phyloP scores from a whole-genome alignment of 176 grass and related monocot genomes.

The Otatea glauca region DNA sequence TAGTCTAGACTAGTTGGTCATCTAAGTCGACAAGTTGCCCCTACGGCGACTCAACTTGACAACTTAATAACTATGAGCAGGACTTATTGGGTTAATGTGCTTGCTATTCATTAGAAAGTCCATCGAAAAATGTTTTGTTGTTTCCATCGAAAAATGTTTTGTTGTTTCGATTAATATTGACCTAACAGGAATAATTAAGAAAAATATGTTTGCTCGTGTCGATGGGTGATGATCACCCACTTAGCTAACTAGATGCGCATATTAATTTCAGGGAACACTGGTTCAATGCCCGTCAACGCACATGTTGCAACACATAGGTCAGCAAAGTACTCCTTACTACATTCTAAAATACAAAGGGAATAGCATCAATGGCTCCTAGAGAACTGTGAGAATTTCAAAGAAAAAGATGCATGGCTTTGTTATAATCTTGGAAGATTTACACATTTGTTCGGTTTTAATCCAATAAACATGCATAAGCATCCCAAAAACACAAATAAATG shows the following conservation, averaged over 20 bases:
- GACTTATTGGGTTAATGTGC: not conserved
- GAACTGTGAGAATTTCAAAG: not conserved
- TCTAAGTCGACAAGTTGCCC: no score
- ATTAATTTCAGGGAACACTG: slow-evolving; percentile 9
- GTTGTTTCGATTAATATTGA: not conserved
- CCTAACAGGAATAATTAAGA: slow-evolving; percentile 32
- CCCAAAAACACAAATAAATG: not conserved
- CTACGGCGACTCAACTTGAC: no score
- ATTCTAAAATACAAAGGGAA: not conserved
- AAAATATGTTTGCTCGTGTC: not conserved
- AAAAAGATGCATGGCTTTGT: slow-evolving; percentile 5
- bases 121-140: not conserved
- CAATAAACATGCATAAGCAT: slow-evolving; percentile 14
- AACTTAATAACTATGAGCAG: no score
- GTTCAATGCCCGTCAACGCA: not conserved
- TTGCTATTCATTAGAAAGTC: slow-evolving; percentile 22
- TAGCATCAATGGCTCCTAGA: not conserved
- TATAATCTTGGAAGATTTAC: not conserved
- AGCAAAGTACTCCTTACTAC: not conserved
- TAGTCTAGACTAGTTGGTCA: no score
- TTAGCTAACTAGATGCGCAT: not conserved
- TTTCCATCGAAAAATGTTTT: not conserved
- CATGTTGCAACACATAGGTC: slow-evolving; percentile 34
- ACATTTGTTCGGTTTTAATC: not conserved
- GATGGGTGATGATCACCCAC: not conserved